Percentiles rank a stretch among this genome's conserved stretches.
Conservation (phyloP, 2,329 filamentous ascomycete genomes). For the Stachybotrys chartarum region DNA sequence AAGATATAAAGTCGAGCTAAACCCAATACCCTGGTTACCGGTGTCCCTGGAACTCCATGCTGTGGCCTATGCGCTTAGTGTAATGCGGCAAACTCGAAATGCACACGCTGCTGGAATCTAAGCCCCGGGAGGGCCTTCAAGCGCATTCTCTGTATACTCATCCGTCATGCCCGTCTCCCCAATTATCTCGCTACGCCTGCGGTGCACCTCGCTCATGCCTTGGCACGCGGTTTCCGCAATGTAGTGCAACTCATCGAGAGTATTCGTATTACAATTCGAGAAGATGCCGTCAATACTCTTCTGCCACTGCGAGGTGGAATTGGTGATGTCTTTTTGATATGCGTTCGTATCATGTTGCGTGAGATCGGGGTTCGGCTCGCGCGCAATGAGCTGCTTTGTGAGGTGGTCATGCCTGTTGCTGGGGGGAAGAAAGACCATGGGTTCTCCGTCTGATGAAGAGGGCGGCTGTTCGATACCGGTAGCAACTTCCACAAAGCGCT, state of each 20-base stretch:
- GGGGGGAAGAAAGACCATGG: slow-evolving; percentile 25
- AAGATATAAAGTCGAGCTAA: too few species aligned
- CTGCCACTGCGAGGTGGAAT: slow-evolving; percentile 33
- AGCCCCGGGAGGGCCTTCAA: slow-evolving; percentile 1
- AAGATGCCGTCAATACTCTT: slow-evolving; percentile 37
- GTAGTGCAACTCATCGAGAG: slow-evolving; percentile 34
- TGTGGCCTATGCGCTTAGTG: background rate
- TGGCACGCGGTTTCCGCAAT: slow-evolving; percentile 36
- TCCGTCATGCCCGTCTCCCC: slow-evolving; percentile 19
- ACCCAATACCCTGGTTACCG: too few species aligned
- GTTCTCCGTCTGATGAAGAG: slow-evolving; percentile 19
- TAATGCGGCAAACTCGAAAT: background rate
- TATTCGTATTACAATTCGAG: slow-evolving; percentile 33
- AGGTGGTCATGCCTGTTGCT: slow-evolving; percentile 17
- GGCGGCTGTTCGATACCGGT: slow-evolving; percentile 31
- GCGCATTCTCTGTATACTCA: slow-evolving; percentile 22
- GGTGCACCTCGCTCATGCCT: slow-evolving; percentile 36
- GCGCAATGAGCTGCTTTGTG: slow-evolving; percentile 14
- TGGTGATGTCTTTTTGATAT: slow-evolving; percentile 27
- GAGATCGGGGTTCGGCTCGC: slow-evolving; percentile 15
- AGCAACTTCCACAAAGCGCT: slow-evolving; percentile 40
- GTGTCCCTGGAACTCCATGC: background rate
- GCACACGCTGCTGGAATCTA: background rate
- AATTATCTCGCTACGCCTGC: slow-evolving; percentile 20
- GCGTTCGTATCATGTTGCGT: slow-evolving; percentile 28